Evolutionary conservation across 1,284 basidiomycete genomes (phyloP), one percentile per base, ranked within the genome.

Genomic region (Chondrostereum purpureum): DNA sequence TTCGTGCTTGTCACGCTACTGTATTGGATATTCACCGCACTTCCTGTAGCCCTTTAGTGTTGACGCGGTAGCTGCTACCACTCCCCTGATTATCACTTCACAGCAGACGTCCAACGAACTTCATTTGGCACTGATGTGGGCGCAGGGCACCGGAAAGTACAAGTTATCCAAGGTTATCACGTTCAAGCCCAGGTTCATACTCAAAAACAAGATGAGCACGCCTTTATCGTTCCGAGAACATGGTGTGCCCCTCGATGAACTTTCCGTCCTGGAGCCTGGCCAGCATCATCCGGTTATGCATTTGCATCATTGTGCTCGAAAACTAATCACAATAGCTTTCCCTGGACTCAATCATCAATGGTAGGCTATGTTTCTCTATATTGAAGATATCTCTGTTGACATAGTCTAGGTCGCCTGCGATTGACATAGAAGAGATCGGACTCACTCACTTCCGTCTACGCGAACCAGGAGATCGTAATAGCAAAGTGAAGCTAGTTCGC

Each of bases 91-190:
- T 37, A 77, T 94, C 51, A 75, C 83, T 2, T 83, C 85, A 2
- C 70, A 77, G 39, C 78, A 78, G 46, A 86, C 77, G 55, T 68
- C 78, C n/a, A 84, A 88, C 43, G 88, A 94, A 61, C 77, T 87
- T 50, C 90, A 94, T 57, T 67, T 92, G 27, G 96, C 96, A 4
- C 60, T 99, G 42, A 95, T 92, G 3, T 97, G 96, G 77, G 77
- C 81, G 16, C 94, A 97, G 62, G 95, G 95, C 3, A 68, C 88
- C 19, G 96, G 96, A 39, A 96, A 94, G 73, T 99, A 98, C 67
- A 97, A 98, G 63, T 70, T 99, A 39, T 88, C 87, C 20, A 98
- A 98, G 67, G 88, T 98, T 51, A 85, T 99, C 57, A 96, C 91
- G 1, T 69, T 99, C 33, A 75, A 88, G 4, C 96, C 96, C 11